Evolutionary conservation across 2,329 filamentous ascomycete genomes (phyloP), one percentile per base, ranked within the genome.

Genomic region (Cordyceps cicadae): DNA sequence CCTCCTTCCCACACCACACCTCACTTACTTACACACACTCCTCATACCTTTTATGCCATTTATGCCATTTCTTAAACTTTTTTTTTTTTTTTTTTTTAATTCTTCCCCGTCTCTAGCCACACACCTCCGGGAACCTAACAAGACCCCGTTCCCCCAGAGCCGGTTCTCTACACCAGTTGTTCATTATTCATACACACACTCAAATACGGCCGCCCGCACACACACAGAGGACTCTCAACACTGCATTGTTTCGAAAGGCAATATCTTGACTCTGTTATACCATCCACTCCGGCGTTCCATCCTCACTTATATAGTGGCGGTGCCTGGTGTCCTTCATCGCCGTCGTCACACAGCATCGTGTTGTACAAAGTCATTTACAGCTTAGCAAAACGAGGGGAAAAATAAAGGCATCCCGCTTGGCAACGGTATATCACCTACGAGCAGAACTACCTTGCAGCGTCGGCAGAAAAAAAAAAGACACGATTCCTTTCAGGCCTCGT

Each of bases 91-190:
- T 34, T 34, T n/a, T n/a, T n/a, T n/a, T n/a, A n/a, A 24, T 24
- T 24, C 24, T 24, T 24, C 24, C 24, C 24, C 24, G 55, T 24
- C 29, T 57, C 39, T 39, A 45, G 32, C 43, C 32, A 21, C 55
- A 45, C 55, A 14, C 17, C 39, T 39, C 48, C 48, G 46, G 32
- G 53, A 14, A 53, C 37, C 37, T 24, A 50, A 51, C 51, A 58
- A 49, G 54, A 60, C 50, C 34, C 46, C 50, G 11, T 51, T 54
- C 50, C 51, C 55, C 50, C 51, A 54, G 58, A 60, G 58, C 58
- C 32, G 58, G 58, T 26, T 60, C 50, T 54, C 50, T 54, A 51
- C 39, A 8, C 12, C 48, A 46, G 5, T 34, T 50, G 26, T 48
- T 21, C 46, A 57, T 58, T 51, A 49, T 39, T 58, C 46, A 57